Evolutionary conservation across 2,329 filamentous ascomycete genomes (phyloP).

Genomic region (Phaeoacremonium minimum): DNA sequence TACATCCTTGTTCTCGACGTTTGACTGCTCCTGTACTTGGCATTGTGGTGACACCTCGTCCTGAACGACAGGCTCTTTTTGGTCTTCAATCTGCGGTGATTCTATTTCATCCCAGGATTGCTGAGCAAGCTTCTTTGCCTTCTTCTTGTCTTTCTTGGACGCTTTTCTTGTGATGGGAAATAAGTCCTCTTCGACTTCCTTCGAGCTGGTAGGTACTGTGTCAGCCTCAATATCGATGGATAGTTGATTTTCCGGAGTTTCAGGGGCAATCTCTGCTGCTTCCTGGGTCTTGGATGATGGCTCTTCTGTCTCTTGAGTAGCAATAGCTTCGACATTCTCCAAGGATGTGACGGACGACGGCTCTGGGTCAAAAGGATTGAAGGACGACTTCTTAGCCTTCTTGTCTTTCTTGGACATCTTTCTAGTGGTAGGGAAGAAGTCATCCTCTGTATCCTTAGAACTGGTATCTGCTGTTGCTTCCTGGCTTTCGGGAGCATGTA

Average conservation of each 20-base stretch:
- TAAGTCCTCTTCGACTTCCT: neutral
- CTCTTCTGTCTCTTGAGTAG: too few species aligned
- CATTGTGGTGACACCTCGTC: too few species aligned
- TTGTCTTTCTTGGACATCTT: slow-evolving; percentile 1
- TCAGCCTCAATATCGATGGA: too few species aligned
- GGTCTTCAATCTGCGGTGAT: too few species aligned
- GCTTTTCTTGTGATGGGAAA: neutral
- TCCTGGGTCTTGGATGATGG: neutral
- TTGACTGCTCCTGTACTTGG: too few species aligned
- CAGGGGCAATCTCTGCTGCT: neutral
- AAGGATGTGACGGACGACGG: neutral
- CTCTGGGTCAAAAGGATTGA: slow-evolving; percentile 2
- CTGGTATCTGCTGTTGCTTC: too few species aligned
- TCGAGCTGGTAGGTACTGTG: too few species aligned
- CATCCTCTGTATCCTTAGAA: too few species aligned
- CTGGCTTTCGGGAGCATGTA: neutral
- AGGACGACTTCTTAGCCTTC: slow-evolving; percentile 8
- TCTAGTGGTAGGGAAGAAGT: neutral
- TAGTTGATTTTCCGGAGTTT: neutral
- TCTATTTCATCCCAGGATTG: too few species aligned
- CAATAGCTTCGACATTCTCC: too few species aligned
- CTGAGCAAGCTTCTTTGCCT: neutral
- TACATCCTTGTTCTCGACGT: too few species aligned
- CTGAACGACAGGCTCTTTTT: too few species aligned
- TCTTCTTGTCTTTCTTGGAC: neutral